phyloP scores from a whole-genome alignment of 192 early-diverging fungal genomes.

The Backusella parvicylindrica region DNA sequence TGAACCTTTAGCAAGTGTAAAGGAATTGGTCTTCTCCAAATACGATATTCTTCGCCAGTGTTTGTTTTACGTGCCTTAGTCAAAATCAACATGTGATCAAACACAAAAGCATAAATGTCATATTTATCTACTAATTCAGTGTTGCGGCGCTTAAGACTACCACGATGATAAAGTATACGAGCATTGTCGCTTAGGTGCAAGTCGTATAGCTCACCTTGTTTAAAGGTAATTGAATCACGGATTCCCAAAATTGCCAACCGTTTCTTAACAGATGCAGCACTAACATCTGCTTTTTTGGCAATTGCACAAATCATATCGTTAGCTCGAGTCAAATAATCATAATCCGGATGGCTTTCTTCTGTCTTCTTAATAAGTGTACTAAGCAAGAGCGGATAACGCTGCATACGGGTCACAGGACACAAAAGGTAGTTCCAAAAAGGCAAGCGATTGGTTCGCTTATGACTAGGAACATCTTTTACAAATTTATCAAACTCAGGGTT shows the following conservation, averaged over 20 bases:
- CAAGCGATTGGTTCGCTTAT: constrained; percentile 20
- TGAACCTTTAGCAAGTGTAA: constrained; percentile 57
- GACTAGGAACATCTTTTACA: constrained; percentile 44
- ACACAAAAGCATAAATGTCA: constrained; percentile 78
- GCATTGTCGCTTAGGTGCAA: constrained; percentile 68
- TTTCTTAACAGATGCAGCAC: constrained; percentile 5
- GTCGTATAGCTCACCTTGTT: constrained; percentile 50
- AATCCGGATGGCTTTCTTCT: constrained; percentile 75
- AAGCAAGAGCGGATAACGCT: constrained; percentile 83
- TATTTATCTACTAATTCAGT: constrained; percentile 49
- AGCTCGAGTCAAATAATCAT: constrained; percentile 48
- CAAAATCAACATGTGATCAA: constrained; percentile 86
- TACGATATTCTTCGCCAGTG: constrained; percentile 56
- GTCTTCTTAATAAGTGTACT: constrained; percentile 81
- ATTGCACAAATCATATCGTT: constrained; percentile 7
- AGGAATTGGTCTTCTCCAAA: constrained; percentile 72
- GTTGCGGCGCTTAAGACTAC: constrained; percentile 59
- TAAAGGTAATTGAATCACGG: constrained; percentile 25
- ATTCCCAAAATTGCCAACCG: constrained; percentile 15
- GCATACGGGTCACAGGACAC: constrained; percentile 80
- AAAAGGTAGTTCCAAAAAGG: constrained; percentile 48
- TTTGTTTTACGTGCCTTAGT: constrained; percentile 60
- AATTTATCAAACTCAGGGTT: constrained; percentile 72
- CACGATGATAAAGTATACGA: constrained; percentile 73
- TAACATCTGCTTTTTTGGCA: not conserved